Percentiles rank a stretch among this genome's conserved stretches.
These are phyloP conservation scores for Fusarium succisae DNA, from an alignment of 2,329 filamentous ascomycete genomes.

Conservation along the genomic window DNA sequence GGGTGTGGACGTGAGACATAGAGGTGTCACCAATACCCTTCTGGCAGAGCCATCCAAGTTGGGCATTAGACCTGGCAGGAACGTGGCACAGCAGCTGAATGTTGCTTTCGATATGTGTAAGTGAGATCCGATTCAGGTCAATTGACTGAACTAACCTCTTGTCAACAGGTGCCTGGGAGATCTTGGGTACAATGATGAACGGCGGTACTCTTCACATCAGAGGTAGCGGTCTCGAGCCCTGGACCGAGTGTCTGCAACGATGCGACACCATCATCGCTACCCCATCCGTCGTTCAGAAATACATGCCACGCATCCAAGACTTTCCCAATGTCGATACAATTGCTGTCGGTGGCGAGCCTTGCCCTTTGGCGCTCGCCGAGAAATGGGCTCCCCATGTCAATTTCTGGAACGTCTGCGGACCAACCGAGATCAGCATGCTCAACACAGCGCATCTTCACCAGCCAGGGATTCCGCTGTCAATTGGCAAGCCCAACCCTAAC, in stretches of 20 bases:
- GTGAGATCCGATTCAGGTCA: fast-evolving
- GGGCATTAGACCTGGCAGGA: slow-evolving; percentile 12
- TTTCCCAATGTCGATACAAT: slow-evolving; percentile 28
- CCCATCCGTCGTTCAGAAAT: slow-evolving; percentile 27
- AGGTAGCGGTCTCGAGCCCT: slow-evolving; percentile 22
- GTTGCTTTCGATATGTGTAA: slow-evolving; percentile 35
- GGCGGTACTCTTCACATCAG: slow-evolving; percentile 31
- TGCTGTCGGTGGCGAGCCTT: slow-evolving; percentile 27
- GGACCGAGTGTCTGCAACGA: slow-evolving; percentile 26
- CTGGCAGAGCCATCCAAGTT: slow-evolving; percentile 27
- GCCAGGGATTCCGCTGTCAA: slow-evolving; percentile 4
- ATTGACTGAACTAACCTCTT: not conserved
- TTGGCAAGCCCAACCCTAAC: slow-evolving; percentile 57
- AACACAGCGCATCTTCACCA: slow-evolving; percentile 28
- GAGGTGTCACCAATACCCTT: slow-evolving; percentile 25
- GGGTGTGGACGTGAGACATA: slow-evolving; percentile 29
- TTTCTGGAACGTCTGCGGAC: slow-evolving; percentile 31
- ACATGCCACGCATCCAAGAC: slow-evolving; percentile 17
- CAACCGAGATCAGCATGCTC: slow-evolving; percentile 31
- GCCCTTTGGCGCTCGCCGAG: slow-evolving; percentile 19
- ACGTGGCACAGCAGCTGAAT: slow-evolving; percentile 32
- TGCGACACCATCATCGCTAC: slow-evolving; percentile 29
- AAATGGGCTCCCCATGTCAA: slow-evolving; percentile 28
- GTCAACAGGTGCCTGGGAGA: slow-evolving; percentile 25
- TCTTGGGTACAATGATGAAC: slow-evolving; percentile 31